Evolutionary conservation across 768 basidiomycete genomes (phyloP).

Genomic region (Obba rivulosa): DNA sequence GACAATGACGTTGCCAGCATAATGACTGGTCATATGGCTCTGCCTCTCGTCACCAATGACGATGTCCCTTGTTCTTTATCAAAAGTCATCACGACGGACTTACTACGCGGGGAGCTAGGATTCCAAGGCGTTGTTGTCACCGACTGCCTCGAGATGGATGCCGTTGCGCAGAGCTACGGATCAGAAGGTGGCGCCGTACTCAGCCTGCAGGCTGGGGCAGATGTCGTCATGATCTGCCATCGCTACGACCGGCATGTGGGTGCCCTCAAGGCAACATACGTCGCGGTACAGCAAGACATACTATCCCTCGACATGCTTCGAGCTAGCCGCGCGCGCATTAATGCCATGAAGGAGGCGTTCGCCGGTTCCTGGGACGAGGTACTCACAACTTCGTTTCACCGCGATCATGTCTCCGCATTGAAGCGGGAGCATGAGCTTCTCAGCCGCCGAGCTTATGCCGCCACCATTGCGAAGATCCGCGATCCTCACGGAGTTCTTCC

Average conservation of each 20-base stretch:
- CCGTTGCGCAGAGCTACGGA: conserved; percentile 49
- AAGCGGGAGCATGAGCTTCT: conserved; percentile 36
- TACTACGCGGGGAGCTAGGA: conserved; percentile 46
- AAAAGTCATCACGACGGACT: conserved; percentile 40
- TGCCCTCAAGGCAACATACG: conserved; percentile 47
- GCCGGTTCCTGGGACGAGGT: conserved; percentile 41
- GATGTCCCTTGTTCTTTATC: conserved; percentile 60
- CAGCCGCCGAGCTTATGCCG: conserved; percentile 42
- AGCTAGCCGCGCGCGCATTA: conserved; percentile 42
- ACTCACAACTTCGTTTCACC: conserved; percentile 9
- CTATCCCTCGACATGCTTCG: conserved; percentile 34
- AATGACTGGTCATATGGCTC: conserved; percentile 74
- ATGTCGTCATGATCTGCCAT: conserved; percentile 75
- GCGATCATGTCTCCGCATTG: conserved; percentile 30
- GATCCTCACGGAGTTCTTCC: conserved; percentile 34
- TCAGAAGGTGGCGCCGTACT: conserved; percentile 49
- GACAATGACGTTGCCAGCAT: conserved; percentile 42
- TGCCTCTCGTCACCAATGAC: conserved; percentile 50
- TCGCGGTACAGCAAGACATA: conserved; percentile 41
- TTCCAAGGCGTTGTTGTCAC: conserved; percentile 63
- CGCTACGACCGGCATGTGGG: conserved; percentile 46
- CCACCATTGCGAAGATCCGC: conserved; percentile 42
- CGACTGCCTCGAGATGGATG: conserved; percentile 76
- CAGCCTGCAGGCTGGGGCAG: conserved; percentile 58
- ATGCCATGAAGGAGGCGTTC: conserved; percentile 45